Conservation (phyloP, 2,329 filamentous ascomycete genomes). For the Aspergillus luchuensis region DNA sequence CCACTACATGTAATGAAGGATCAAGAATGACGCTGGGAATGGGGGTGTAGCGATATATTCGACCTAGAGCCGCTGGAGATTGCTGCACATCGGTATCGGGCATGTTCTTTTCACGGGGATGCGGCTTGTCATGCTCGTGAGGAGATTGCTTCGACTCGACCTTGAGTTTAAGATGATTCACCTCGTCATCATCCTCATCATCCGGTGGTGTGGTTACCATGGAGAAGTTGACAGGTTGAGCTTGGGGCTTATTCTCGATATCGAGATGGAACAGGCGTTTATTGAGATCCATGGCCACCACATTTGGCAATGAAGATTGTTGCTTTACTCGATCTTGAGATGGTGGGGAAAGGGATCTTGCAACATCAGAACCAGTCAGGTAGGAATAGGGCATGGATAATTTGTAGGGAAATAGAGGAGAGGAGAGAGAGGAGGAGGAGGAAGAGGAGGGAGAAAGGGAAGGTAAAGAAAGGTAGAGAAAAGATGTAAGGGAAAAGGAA, state of each 20-base stretch:
- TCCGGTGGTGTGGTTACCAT: conserved; percentile 29
- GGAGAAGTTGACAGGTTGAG: conserved; percentile 20
- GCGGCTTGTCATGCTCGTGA: neutral
- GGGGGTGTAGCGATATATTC: conserved; percentile 36
- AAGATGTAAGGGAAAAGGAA: neutral
- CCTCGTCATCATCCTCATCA: conserved; percentile 19
- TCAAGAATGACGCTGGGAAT: conserved; percentile 45
- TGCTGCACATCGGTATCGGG: neutral
- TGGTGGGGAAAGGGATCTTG: neutral
- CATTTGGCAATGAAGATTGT: neutral
- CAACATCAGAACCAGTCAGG: neutral
- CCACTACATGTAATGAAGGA: conserved; percentile 37
- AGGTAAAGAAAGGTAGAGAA: neutral
- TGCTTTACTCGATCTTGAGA: neutral
- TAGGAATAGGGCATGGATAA: neutral
- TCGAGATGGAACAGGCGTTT: conserved; percentile 9
- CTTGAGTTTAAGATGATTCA: conserved; percentile 1
- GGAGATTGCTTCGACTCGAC: neutral
- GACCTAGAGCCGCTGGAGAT: conserved; percentile 18
- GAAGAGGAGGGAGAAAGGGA: neutral
- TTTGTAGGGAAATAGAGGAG: neutral
- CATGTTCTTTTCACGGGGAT: neutral
- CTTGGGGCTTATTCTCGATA: conserved; percentile 8
- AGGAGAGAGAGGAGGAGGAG: neutral
- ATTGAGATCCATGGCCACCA: conserved; percentile 7